A percentile compares a stretch with the other conserved stretches of the same genome.
Conservation (phyloP, 805 yeast species). For the Clavispora asparagi region DNA sequence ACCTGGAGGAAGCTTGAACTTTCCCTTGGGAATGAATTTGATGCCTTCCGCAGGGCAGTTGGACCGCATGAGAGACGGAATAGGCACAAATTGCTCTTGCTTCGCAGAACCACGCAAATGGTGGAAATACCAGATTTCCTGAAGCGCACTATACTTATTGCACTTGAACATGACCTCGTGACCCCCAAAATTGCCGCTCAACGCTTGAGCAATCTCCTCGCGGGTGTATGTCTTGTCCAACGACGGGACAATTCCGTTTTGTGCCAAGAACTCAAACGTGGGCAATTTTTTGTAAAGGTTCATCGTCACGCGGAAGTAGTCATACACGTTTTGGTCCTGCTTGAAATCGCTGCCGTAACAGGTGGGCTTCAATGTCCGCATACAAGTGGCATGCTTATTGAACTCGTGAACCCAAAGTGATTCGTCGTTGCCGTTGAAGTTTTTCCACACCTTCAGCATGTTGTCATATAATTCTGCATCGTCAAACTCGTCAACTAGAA, state of each 20-base stretch:
- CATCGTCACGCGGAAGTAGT: conserved; percentile 26
- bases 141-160: conserved; percentile 15
- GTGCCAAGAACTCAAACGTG: conserved; percentile 30
- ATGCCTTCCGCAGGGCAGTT: conserved; percentile 70
- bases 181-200: conserved; percentile 26
- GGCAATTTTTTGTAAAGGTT: conserved; percentile 28
- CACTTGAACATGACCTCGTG: conserved; percentile 34
- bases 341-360: conserved; percentile 25
- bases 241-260: conserved; percentile 34
- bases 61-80: conserved; percentile 51
- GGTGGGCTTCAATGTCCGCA: conserved; percentile 30
- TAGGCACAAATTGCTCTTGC: conserved; percentile 40
- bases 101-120: conserved; percentile 19
- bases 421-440: conserved; percentile 27
- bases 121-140: conserved; percentile 24
- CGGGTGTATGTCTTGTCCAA: conserved; percentile 27
- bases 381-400: conserved; percentile 42
- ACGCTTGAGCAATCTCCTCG: conserved; percentile 27
- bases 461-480: conserved; percentile 22
- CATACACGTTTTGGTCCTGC: conserved; percentile 22
- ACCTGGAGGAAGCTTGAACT: conserved; percentile 6
- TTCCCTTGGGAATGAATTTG: conserved; percentile 65
- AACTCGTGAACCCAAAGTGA: conserved; percentile 39
- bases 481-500: conserved; percentile 22
- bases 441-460: conserved; percentile 15